These are phyloP conservation scores for Neurospora discreta DNA, from an alignment of 495 filamentous ascomycete genomes.

Conservation along the genomic window DNA sequence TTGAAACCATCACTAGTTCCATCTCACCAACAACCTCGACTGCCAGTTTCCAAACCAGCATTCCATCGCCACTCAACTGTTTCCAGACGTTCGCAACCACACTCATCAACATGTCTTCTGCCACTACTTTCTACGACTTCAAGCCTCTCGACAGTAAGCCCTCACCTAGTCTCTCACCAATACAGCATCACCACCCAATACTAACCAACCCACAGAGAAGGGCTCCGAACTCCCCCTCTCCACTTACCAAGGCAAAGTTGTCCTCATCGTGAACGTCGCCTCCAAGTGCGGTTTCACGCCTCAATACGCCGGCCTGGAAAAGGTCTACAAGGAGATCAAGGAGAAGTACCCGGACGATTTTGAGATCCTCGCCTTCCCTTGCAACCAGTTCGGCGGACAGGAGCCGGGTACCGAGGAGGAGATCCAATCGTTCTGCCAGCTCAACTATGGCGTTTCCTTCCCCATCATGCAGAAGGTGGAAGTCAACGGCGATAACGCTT, in stretches of 20 bases:
- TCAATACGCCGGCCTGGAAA: constrained; percentile 89
- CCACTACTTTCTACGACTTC: constrained; percentile 86
- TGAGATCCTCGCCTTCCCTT: constrained; percentile 86
- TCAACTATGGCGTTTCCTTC: constrained; percentile 94
- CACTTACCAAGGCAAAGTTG: constrained; percentile 73
- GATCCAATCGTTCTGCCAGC: constrained; percentile 82
- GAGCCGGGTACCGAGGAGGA: constrained; percentile 84
- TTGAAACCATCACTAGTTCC: background rate
- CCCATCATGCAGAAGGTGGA: constrained; percentile 84
- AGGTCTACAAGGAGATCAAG: constrained; percentile 69
- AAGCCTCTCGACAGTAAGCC: constrained; percentile 68
- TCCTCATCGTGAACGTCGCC: constrained; percentile 96
- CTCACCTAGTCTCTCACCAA: background rate
- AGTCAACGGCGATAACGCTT: constrained; percentile 77
- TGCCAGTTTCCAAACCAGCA: background rate
- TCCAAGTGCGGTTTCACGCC: constrained; percentile 98
- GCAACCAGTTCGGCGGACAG: constrained; percentile 92
- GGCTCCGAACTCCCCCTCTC: constrained; percentile 58
- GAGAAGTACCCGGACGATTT: constrained; percentile 62
- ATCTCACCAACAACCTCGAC: background rate
- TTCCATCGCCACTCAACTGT: background rate
- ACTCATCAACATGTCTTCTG: constrained; percentile 57
- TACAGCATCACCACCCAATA: background rate
- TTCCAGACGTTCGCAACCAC: constrained; percentile 20
- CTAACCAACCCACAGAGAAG: constrained; percentile 46